Base-by-base conservation (phyloP, 371 early-diverging fungal species). In the Apophysomyces elegans region DNA sequence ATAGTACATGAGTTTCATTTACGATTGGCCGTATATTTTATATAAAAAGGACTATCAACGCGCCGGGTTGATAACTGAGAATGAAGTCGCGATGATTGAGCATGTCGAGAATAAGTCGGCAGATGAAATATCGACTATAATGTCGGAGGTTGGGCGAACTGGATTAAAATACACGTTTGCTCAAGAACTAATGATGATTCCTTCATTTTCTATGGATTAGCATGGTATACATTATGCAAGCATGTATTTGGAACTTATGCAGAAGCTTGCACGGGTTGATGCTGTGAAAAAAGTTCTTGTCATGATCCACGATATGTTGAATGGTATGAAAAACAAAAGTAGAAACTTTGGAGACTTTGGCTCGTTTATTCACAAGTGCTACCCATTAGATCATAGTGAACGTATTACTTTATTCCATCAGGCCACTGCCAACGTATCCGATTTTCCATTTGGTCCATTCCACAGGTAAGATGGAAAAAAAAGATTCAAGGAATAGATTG, bases 201-300 rank as follows among this genome's bases (percentile, higher is more conserved):
- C 21, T 1, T 38, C 21, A 5, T 14, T 21, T 16, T 37, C 2
- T 12, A 36, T 8, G 7, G 38, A 38, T 7, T 61, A 80, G 80
- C 80, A 80, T 56, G 80, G 80, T n/a, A 62, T 73, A 11, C 76
- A 71, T 44, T 82, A 90, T 81, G 86, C 89, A n/a, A 84, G 80
- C 3, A 70, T 86, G 45, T 91, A 92, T 60, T 77, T 90, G 32
- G 81, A 75, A 36, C 75, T 96, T 13, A 84, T 97, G 70, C 84
- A 85, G 46, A 95, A 93, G 76, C 81, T 96, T 37, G 86, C 90
- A 32, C 88, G 97, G 63, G 86, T 91, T 32, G 98, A 97, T 69
- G 95, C 95, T 14, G 77, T 95, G 37, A 95, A 96, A 73, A 90
- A 91, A 65, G 88, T 96, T 36, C 73, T 96, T 47, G 94, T 96